Evolutionary conservation across 495 filamentous ascomycete species (phyloP).

Genomic region (Podospora pseudoanserina): DNA sequence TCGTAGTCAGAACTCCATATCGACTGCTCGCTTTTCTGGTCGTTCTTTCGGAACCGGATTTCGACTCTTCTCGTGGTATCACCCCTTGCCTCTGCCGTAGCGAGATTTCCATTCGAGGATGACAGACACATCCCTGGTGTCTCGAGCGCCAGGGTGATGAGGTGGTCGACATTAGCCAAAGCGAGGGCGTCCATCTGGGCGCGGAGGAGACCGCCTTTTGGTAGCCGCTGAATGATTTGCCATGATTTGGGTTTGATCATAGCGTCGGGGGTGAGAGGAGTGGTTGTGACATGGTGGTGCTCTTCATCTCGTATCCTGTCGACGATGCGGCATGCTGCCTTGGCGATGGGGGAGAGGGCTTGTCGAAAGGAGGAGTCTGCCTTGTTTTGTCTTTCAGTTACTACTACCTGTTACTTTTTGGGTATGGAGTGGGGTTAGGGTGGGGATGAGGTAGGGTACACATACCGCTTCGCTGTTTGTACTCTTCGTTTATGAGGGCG

Average conservation of each 20-base stretch:
- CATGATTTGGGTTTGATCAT: conserved; percentile 83
- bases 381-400: background rate
- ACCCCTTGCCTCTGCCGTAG: conserved; percentile 43
- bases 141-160: conserved; percentile 65
- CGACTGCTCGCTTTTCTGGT: background rate
- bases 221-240: conserved; percentile 79
- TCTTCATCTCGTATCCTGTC: conserved; percentile 74
- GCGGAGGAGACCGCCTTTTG: conserved; percentile 86
- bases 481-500: conserved; percentile 74
- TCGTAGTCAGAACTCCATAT: conserved; percentile 46
- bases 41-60: conserved; percentile 50
- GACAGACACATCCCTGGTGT: conserved; percentile 73
- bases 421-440: background rate
- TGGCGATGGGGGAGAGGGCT: conserved; percentile 42
- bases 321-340: conserved; percentile 73
- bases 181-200: conserved; percentile 89
- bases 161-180: conserved; percentile 61
- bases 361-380: conserved; percentile 54
- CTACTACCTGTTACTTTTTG: background rate
- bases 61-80: conserved; percentile 38
- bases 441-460: conserved; percentile 5
- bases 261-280: conserved; percentile 62
- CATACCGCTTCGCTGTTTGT: conserved; percentile 74
- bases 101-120: conserved; percentile 48
- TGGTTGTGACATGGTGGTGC: conserved; percentile 30